A percentile compares a stretch with the other conserved stretches of the same genome.
phyloP scores from a whole-genome alignment of 2,329 filamentous ascomycete species.

The Fonsecaea erecta region DNA sequence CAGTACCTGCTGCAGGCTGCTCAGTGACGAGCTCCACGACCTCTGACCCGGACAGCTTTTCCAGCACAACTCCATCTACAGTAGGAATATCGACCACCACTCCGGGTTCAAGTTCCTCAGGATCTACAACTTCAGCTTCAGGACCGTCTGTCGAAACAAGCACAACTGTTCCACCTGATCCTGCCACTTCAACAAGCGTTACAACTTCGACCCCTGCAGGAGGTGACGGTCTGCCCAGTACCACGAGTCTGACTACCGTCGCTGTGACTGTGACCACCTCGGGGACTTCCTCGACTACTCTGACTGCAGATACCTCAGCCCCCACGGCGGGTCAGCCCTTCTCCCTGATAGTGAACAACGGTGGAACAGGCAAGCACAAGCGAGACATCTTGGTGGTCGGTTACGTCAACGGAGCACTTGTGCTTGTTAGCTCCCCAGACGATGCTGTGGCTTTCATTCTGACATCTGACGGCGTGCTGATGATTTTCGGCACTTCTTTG shows the following conservation, averaged over 20 bases:
- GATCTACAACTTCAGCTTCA: neutral
- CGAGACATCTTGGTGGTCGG: constrained; percentile 14
- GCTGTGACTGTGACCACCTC: neutral
- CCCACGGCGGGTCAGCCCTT: constrained; percentile 13
- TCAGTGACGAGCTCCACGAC: constrained; percentile 2
- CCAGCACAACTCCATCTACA: neutral
- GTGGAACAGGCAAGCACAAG: constrained; percentile 3
- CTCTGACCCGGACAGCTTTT: neutral
- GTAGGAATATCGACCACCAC: neutral
- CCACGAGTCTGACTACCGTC: constrained; percentile 7
- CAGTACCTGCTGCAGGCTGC: constrained; percentile 7
- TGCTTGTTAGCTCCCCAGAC: constrained; percentile 1
- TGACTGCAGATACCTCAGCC: constrained; percentile 10
- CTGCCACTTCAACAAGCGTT: neutral
- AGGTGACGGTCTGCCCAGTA: constrained; percentile 1
- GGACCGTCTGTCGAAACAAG: neutral
- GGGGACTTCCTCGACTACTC: constrained; percentile 5
- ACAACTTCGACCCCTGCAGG: constrained; percentile 1
- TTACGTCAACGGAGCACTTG: constrained; percentile 10
- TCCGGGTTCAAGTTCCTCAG: neutral
- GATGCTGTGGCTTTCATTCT: constrained; percentile 14
- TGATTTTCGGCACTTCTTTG: constrained; percentile 14
- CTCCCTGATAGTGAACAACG: constrained; percentile 1
- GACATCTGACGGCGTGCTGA: constrained; percentile 15
- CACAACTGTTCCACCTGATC: neutral